Evolutionary conservation across 176 grass and related monocot species (phyloP), one percentile per base, ranked within the genome.

Genomic region (Oryza coarctata): DNA sequence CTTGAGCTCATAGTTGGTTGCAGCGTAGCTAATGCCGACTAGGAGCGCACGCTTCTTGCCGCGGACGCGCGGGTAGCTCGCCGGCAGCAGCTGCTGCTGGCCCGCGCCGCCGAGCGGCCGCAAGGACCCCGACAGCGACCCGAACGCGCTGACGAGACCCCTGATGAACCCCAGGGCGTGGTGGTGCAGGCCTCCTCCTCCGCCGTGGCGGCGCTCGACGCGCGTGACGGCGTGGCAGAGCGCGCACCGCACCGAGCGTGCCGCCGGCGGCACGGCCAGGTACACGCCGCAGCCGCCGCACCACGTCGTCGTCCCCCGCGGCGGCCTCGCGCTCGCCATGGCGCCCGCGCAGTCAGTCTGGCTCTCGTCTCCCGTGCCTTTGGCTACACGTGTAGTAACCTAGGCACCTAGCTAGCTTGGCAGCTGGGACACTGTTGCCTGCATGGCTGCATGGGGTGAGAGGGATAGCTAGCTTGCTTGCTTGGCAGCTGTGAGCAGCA

Each of bases 41-140:
- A 97, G 89, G 33, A 97, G 81, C 14, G 92, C 90, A 65, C 88
- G 91, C 89, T 97, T 97, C 74, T 79, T 91, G 79, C 86, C 75
- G 4, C 72, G 82, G 23, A 39, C 71, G 27, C 33, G 44, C 49
- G 90, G 90, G 83, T 91, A 89, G 78, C 57, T 80, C 14, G 71
- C 30, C 36, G 32, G 32, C 32, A 33, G 32, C 32, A 4, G 32
- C 32, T 33, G 32, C 32, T 33, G 32, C 4, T 1, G 3, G 3
- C 32, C 32, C 32, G 32, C 32, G 81, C 82, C 34, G 38, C 41
- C 28, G 27, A 44, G 40, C 62, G 12, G 34, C 15, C 62, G 69
- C 77, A 35, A 65, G 17, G 58, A 74, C 0, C 36, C 31, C 38
- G 47, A 41, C 26, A 61, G 17, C 17, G 69, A 13, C 31, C 66